These are phyloP conservation scores for Camellia oleifera DNA, from an alignment of 179 eudicot genomes.

Conservation along the genomic window DNA sequence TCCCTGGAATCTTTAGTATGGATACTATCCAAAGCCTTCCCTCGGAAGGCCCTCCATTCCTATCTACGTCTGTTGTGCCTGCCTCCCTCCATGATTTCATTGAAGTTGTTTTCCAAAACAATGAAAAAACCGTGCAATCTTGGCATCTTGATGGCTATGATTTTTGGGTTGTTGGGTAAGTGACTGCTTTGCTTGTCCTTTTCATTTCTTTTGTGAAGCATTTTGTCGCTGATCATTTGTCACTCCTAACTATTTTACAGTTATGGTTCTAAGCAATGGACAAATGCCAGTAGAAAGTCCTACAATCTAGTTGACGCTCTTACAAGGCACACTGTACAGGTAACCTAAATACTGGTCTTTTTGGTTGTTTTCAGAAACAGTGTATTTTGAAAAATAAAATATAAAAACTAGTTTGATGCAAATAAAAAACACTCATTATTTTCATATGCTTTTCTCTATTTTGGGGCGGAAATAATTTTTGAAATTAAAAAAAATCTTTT, in stretches of 20 bases:
- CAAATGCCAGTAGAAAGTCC: slow-evolving; percentile 43
- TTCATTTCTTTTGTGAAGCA: not conserved
- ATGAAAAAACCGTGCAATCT: slow-evolving; percentile 52
- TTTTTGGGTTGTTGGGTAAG: slow-evolving; percentile 87
- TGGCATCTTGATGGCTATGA: slow-evolving; percentile 97
- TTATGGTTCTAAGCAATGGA: slow-evolving; percentile 65
- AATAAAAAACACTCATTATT: too few relatives aligned
- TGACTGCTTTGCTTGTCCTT: not conserved
- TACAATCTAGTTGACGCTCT: slow-evolving; percentile 72
- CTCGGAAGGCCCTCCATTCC: slow-evolving; percentile 37
- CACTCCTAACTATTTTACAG: slow-evolving; percentile 30
- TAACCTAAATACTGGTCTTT: slow-evolving; percentile 8
- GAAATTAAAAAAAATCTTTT: too few relatives aligned
- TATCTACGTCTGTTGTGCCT: slow-evolving; percentile 57
- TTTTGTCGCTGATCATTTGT: not conserved
- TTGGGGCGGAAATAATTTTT: too few relatives aligned
- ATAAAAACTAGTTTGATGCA: too few relatives aligned
- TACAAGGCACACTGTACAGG: slow-evolving; percentile 79
- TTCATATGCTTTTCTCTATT: too few relatives aligned
- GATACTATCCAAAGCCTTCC: slow-evolving; percentile 56
- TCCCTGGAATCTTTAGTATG: slow-evolving; percentile 60
- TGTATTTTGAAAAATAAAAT: too few relatives aligned
- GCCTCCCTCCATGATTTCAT: slow-evolving; percentile 58
- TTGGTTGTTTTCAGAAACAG: too few relatives aligned
- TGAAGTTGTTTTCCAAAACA: slow-evolving; percentile 75